A percentile compares a stretch with the other conserved stretches of the same genome.
Evolutionary conservation across 2,329 filamentous ascomycete species (phyloP).

Genomic region (Blastomyces percursus): DNA sequence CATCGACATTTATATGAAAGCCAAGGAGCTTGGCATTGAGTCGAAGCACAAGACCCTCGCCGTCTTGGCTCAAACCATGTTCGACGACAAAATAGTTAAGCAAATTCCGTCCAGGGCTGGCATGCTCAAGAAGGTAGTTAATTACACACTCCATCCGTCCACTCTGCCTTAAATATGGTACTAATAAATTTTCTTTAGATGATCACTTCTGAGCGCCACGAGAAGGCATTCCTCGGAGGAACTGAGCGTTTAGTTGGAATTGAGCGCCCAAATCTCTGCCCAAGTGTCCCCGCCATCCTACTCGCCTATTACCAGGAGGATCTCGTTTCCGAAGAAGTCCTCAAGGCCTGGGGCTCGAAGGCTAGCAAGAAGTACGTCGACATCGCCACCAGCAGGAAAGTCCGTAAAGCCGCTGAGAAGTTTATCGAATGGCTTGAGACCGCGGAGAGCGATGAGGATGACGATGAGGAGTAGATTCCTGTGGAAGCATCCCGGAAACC

Average conservation of each 20-base stretch:
- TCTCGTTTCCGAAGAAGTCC: conserved; percentile 73
- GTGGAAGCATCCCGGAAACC: background rate
- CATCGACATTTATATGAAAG: conserved; percentile 89
- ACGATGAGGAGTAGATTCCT: conserved; percentile 43
- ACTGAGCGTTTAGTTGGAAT: conserved; percentile 84
- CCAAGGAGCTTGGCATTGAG: conserved; percentile 91
- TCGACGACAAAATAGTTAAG: conserved; percentile 77
- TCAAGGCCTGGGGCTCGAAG: conserved; percentile 85
- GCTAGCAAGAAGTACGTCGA: conserved; percentile 99
- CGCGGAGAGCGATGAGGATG: conserved; percentile 63
- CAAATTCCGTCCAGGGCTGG: conserved; percentile 74
- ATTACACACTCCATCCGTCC: conserved; percentile 17
- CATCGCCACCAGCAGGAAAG: conserved; percentile 77
- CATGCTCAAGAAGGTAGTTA: conserved; percentile 75
- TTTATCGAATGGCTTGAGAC: conserved; percentile 92
- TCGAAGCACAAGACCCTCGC: conserved; percentile 85
- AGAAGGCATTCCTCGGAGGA: conserved; percentile 90
- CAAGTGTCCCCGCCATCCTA: conserved; percentile 73
- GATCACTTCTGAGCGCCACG: conserved; percentile 80
- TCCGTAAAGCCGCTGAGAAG: conserved; percentile 84
- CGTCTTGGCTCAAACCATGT: conserved; percentile 86
- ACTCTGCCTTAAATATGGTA: background rate
- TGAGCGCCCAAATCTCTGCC: conserved; percentile 66
- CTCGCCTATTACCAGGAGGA: conserved; percentile 86
- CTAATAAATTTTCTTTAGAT: conserved; percentile 39